Evolutionary conservation across 2,329 filamentous ascomycete species (phyloP), one percentile per base, ranked within the genome.

Genomic region (Colletotrichum euphorbiae): DNA sequence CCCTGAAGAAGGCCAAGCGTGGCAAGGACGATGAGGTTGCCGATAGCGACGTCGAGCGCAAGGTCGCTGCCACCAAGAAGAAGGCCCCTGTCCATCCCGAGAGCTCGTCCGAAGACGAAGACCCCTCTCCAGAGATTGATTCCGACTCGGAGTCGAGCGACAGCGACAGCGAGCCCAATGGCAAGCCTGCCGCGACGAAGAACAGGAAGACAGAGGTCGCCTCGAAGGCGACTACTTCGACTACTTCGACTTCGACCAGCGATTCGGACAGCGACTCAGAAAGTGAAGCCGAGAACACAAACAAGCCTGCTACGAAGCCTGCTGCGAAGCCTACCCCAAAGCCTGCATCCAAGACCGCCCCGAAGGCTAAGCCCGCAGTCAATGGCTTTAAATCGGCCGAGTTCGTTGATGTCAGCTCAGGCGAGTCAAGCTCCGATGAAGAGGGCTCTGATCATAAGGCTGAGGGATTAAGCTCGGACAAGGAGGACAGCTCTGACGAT

Each of bases 11-110:
- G 31, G 46, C 56, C 42, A 64, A 68, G 61, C 75, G 73, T 66
- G 74, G 71, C 74, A 77, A 77, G 70, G 69, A 76, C 48, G 77
- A 79, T 21, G 80, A 81, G 69, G 81, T 82, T 67, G 79, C 79
- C 73, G 80, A 82, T 64, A 82, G 80, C 72, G 79, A 82, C 71
- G 77, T 72, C 72, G 80, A 81, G 68, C 77, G 77, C 62, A 70
- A 70, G 28, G 38, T 33, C 8, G 55, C 60, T 21, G 50, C 57
- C 12, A 69, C 72, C 57, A 71, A 69, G 51, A 75, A 74, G 57
- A 75, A 74, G 59, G 69, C 62, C 11, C 65, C 60, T 24, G 69
- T 69, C 13, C 72, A 60, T 31, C 67, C 71, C 42, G 71, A 72
- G 13, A 71, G 62, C 55, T 69, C 65, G 15, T 67, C 66, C 33